A percentile compares a stretch with the other conserved stretches of the same genome.
Conservation (phyloP, 768 basidiomycete genomes). For the Lactarius tabidus region DNA sequence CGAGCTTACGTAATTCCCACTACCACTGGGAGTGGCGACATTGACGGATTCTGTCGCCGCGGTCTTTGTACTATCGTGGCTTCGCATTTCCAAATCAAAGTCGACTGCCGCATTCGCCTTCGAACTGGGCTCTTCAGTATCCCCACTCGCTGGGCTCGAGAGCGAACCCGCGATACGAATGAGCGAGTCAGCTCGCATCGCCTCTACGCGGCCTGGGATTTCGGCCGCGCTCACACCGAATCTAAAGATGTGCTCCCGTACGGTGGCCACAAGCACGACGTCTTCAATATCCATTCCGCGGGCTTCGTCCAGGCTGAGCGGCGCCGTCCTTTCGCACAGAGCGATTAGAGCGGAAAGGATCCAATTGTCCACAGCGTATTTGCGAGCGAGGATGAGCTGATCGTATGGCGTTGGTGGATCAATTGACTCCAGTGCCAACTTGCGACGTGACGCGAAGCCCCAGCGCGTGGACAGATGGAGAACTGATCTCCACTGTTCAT, state of each 20-base stretch:
- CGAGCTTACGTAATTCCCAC: not conserved
- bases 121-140: not conserved
- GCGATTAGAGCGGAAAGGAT: constrained; percentile 12
- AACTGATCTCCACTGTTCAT: constrained; percentile 29
- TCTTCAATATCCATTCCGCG: constrained; percentile 15
- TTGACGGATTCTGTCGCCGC: too few relatives aligned
- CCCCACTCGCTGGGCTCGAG: not conserved
- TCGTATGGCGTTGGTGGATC: constrained; percentile 7
- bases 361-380: constrained; percentile 11
- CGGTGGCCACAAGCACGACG: constrained; percentile 10
- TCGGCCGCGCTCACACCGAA: not conserved
- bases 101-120: not conserved
- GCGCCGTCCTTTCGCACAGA: constrained; percentile 4
- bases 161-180: not conserved
- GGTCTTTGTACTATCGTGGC: not conserved
- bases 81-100: not conserved
- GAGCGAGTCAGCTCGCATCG: not conserved
- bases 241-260: constrained; percentile 8
- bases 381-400: constrained; percentile 13
- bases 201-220: not conserved
- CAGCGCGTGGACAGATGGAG: constrained; percentile 30
- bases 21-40: too few relatives aligned
- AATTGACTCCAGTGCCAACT: constrained; percentile 4
- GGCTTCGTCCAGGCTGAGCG: constrained; percentile 15
- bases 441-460: constrained; percentile 31